Evolutionary conservation across 805 yeast species (phyloP).

Genomic region (Cyberlindnera xylosilytica): DNA sequence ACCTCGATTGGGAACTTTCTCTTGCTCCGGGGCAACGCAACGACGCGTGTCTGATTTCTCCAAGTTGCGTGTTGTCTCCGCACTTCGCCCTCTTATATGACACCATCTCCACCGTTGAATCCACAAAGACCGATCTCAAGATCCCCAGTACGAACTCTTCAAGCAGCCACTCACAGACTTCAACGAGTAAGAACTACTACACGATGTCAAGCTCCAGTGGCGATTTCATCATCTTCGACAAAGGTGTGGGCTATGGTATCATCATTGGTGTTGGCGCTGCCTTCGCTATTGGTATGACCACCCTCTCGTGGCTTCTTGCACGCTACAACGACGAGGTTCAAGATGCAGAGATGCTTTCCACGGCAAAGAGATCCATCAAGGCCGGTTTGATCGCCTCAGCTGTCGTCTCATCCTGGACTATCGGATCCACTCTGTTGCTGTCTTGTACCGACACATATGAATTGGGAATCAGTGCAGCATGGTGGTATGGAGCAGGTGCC

Average conservation of each 20-base stretch:
- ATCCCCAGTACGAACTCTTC: too few species aligned
- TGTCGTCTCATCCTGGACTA: constrained; percentile 42
- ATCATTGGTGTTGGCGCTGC: neutral
- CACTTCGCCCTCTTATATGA: too few species aligned
- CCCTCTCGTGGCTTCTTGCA: neutral
- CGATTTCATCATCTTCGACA: neutral
- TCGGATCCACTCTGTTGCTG: constrained; percentile 37
- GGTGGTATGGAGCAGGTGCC: constrained; percentile 33
- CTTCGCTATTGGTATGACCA: neutral
- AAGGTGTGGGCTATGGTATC: neutral
- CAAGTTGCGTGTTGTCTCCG: too few species aligned
- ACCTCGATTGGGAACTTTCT: too few species aligned
- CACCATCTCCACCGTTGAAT: too few species aligned
- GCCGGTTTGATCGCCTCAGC: neutral
- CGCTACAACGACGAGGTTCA: neutral
- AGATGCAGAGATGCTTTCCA: neutral
- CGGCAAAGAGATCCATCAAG: constrained; percentile 2
- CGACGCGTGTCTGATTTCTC: too few species aligned
- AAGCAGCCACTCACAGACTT: too few species aligned
- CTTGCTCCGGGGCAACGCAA: too few species aligned
- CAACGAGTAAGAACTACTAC: too few species aligned
- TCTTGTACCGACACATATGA: constrained; percentile 36
- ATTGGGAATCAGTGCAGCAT: constrained; percentile 38
- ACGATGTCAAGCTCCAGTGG: neutral
- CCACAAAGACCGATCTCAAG: too few species aligned